Base-by-base conservation (phyloP, 2,329 filamentous ascomycete species). In the Ophiostoma angusticollis region DNA sequence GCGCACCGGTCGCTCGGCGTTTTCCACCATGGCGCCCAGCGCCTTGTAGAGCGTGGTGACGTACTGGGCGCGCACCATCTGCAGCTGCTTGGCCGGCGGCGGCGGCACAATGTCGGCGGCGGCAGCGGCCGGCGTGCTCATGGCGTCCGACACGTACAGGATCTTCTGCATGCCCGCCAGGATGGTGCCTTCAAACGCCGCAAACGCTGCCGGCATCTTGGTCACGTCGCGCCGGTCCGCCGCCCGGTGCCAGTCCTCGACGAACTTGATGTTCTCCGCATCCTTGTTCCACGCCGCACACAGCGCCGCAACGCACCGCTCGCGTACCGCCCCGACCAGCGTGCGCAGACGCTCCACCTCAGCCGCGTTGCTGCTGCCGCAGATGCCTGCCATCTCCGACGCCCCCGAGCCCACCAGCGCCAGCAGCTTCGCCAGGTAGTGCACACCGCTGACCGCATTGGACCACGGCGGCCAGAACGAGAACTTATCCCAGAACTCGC, bases 381-480 rank as follows among this genome's bases (percentile, higher is more conserved):
- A 67, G 21, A 95, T 66, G 21, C 78, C 74, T 1, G 84, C 83
- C 69, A 95, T 80, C 53, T 95, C 87, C 21, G 81, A 82, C 2
- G 85, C 84, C 3, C 83, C 87, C 2, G 80, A 80, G n/a, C 89
- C 86, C 4, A 98, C 75, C 3, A 95, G 65, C 1, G 78, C 68
- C 17, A 96, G 65, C 55, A 91, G 80, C 55, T 82, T 85, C 36
- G 82, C 78, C 5, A 98, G 69, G 53, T 93, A 95, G 56, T 93
- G 76, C 2, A 89, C 84, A n/a, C 84, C 89, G 42, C 86, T 93
- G 18, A 96, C 64, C 0, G 87, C 87, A 54, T 95, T 96, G 2
- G 86, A 83, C 61, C 83, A 80, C 0, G 89, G 91, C 4, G 89
- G 87, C 87, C 89, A 96, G 58, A 96, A 98, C 0, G 87, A 89